Evolutionary conservation across 2,329 filamentous ascomycete species (phyloP), one percentile per base, ranked within the genome.

Genomic region (Colletotrichum karsti): DNA sequence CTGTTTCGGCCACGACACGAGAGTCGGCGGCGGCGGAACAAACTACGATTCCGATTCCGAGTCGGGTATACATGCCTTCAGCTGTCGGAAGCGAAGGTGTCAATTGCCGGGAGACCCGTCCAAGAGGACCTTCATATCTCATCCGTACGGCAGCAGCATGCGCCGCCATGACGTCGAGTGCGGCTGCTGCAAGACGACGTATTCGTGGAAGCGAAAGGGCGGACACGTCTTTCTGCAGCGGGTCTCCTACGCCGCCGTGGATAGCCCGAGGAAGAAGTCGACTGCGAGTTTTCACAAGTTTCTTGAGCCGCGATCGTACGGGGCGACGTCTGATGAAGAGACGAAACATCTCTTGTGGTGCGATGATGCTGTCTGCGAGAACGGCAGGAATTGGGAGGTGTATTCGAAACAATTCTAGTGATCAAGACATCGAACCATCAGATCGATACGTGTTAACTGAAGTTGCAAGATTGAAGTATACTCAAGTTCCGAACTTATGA

Each of bases 121-220:
- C 7, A 1, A 3, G 7, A 39, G 9, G 6, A 12, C 1, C 13
- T 13, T 2, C 12, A n/a, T n/a, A n/a, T n/a, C n/a, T n/a, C n/a
- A n/a, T n/a, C 1, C 35, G 9, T 39, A 39, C 7, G 35, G 35
- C 35, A n/a, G 2, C 7, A 15, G 35, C 35, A 5, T 3, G 1
- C n/a, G 1, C 13, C 13, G n/a, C n/a, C 35, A 39, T 15, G 5
- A 4, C 7, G 7, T 39, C 12, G 1, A 5, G 7, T 39, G 35
- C 7, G 2, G 7, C 1, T 2, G 5, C 9, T 39, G 35, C 35
- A 3, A 15, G 1, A 39, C 35, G n/a, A 3, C 3, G 9, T 39
- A 39, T 5, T 6, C 2, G 12, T 39, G 13, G 35, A 39, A 1
- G 7, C 13, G 35, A 15, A 1, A 39, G 4, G 35, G 35, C 7